Evolutionary conservation across 2,329 filamentous ascomycete genomes (phyloP), one percentile per base, ranked within the genome.

Genomic region (Ceratocystis smalleyi): DNA sequence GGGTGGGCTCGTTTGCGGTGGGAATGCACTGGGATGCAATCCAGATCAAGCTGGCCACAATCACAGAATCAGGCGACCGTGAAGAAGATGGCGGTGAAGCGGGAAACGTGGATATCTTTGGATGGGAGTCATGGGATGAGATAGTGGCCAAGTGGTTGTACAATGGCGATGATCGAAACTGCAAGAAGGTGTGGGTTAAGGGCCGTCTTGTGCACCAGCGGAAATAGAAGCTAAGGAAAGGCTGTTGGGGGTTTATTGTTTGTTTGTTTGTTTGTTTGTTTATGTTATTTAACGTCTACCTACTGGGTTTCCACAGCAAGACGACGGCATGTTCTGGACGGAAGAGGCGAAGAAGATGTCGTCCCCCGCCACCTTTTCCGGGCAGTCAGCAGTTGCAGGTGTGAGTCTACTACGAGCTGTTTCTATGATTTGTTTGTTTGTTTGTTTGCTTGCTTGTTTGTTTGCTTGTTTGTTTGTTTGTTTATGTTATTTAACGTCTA

Each of bases 11-110:
- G 0, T 97, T 97, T 72, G 88, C 89, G 68, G 81, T 87, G 0
- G 94, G 91, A 0, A 94, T 87, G 85, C 82, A 89, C 68, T 97
- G 86, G 83, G 94, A 99, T 78, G 91, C 88, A 66, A 90, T 96
- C 78, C 78, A 96, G 69, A 79, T 99, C 64, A 77, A 80, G 8
- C 73, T 96, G 27, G 81, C 79, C 0, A 62, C 70, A 3, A 78
- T 83, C 1, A 75, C 75, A 0, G 75, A 75, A 4, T 73, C 76
- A 2, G 77, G 77, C 0, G 69, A 67, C 49, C 71, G 68, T 3
- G 68, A 68, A 10, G 69, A 67, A 2, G 68, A 60, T n/a, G 51
- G 68, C 3, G 69, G 69, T 1, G 77, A 79, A 2, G 75, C 76
- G 1, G 85, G 86, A 0, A 84, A 85, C 59, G 89, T 96, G 0